phyloP scores from a whole-genome alignment of 495 filamentous ascomycete genomes.

The Bryoglossum gracile region DNA sequence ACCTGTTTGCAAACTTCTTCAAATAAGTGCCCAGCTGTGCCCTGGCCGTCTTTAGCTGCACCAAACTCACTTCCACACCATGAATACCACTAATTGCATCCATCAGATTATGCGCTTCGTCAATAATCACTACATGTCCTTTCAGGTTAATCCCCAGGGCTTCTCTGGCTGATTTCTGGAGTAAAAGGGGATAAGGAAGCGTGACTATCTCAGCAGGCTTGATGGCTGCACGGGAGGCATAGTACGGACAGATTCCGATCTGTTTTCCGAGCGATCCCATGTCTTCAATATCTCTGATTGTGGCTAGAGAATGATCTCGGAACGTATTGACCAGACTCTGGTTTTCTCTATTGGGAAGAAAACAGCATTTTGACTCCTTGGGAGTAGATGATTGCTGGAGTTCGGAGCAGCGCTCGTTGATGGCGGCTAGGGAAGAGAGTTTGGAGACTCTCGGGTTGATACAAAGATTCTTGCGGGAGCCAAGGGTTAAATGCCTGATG shows the following conservation, averaged over 20 bases:
- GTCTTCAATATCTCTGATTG: conserved; percentile 89
- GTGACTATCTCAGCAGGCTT: conserved; percentile 89
- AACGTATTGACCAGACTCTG: conserved; percentile 68
- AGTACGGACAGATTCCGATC: conserved; percentile 87
- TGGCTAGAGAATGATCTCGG: conserved; percentile 80
- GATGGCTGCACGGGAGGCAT: conserved; percentile 78
- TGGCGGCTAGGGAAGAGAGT: conserved; percentile 67
- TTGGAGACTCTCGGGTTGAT: conserved; percentile 77
- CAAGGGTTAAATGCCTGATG: conserved; percentile 80
- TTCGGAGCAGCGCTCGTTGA: conserved; percentile 93
- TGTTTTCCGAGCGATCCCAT: conserved; percentile 69
- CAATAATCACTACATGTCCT: conserved; percentile 83
- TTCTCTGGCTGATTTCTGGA: conserved; percentile 85
- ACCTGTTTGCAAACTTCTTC: conserved; percentile 75
- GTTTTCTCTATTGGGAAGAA: conserved; percentile 70
- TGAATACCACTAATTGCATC: conserved; percentile 86
- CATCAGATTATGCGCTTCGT: conserved; percentile 97
- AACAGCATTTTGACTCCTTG: conserved; percentile 64
- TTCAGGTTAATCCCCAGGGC: conserved; percentile 80
- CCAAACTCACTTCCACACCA: conserved; percentile 66
- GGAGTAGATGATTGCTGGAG: conserved; percentile 69
- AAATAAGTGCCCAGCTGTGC: conserved; percentile 74
- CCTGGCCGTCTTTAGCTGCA: conserved; percentile 63
- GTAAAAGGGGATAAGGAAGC: conserved; percentile 81
- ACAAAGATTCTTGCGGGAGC: conserved; percentile 87